A percentile compares a stretch with the other conserved stretches of the same genome.
Evolutionary conservation across 83 land plant genomes (phyloP).

Genomic region (Thuja plicata): DNA sequence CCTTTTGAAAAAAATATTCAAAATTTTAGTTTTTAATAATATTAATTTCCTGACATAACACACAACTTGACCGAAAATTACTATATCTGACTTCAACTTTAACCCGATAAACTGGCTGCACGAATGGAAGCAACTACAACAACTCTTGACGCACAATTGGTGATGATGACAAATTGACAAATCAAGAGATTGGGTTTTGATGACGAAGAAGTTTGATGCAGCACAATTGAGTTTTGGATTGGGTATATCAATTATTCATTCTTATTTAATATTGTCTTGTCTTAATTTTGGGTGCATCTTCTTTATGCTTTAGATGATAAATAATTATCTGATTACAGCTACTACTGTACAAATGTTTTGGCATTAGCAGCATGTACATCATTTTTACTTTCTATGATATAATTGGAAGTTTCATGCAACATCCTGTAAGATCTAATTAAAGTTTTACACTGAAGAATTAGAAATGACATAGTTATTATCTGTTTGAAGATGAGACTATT

Average conservation of each 20-base stretch:
- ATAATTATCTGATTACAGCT: neutral
- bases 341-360: neutral
- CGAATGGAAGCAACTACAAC: no score
- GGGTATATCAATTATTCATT: neutral
- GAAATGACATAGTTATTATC: neutral
- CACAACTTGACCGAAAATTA: no score
- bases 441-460: neutral
- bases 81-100: no score
- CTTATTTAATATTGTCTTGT: neutral
- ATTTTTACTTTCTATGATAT: neutral
- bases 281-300: neutral
- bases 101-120: no score
- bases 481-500: neutral
- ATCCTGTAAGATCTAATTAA: neutral
- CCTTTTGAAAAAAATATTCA: no score
- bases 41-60: no score
- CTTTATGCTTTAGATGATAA: neutral
- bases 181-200: no score
- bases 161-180: no score
- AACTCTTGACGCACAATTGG: no score
- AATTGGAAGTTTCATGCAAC: neutral
- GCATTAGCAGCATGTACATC: neutral
- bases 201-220: no score
- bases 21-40: no score
- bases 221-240: no score